phyloP scores from a whole-genome alignment of 2,329 filamentous ascomycete species.

The Simplicillium sp. region DNA sequence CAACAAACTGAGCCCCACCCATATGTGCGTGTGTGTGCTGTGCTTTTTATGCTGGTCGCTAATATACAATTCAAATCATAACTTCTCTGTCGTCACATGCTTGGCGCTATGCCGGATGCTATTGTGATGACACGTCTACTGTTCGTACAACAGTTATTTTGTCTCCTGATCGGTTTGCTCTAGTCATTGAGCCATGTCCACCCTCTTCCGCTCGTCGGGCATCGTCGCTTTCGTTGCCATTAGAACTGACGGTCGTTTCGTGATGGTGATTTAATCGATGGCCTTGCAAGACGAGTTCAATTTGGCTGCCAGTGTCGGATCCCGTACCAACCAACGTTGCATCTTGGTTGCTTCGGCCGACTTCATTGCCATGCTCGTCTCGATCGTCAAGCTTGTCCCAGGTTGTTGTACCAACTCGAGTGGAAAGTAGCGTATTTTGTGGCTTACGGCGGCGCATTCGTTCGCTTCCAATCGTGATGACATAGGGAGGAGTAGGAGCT shows the following conservation, averaged over 20 bases:
- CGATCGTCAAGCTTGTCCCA: constrained; percentile 20
- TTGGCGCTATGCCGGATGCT: too few species aligned
- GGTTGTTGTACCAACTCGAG: constrained; percentile 11
- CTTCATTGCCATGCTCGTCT: not conserved
- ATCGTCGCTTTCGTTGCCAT: not conserved
- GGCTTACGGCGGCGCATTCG: constrained; percentile 7
- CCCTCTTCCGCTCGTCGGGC: not conserved
- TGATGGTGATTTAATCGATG: constrained; percentile 6
- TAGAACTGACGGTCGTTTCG: constrained; percentile 8
- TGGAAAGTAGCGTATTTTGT: constrained; percentile 6
- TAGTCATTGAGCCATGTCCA: too few species aligned
- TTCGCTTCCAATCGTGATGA: constrained; percentile 8
- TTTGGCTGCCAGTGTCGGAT: constrained; percentile 16
- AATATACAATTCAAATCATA: too few species aligned
- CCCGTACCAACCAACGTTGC: not conserved
- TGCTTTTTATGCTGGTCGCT: too few species aligned
- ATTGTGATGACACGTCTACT: constrained; percentile 14
- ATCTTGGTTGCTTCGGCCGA: not conserved
- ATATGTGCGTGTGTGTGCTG: too few species aligned
- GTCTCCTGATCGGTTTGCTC: constrained; percentile 7
- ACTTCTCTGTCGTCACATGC: too few species aligned
- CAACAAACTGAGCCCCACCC: too few species aligned
- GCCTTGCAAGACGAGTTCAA: constrained; percentile 16
- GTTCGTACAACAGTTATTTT: constrained; percentile 17
- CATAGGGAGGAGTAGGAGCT: constrained; percentile 14